Percentiles rank a stretch among this genome's conserved stretches.
Evolutionary conservation across 2,329 filamentous ascomycete species (phyloP).

Genomic region (Geoglossum cookeanum): DNA sequence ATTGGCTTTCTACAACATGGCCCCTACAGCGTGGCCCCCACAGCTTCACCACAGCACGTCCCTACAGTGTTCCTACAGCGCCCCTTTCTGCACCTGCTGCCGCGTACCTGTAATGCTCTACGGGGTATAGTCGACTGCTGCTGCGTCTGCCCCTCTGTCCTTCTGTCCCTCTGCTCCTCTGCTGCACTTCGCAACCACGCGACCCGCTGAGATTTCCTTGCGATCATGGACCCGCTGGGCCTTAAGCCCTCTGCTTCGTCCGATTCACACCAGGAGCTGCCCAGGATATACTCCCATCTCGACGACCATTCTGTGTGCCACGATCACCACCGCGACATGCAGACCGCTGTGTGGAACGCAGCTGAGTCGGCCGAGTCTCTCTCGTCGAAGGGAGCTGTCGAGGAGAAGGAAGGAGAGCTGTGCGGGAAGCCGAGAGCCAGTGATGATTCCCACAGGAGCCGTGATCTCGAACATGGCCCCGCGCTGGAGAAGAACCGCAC

Average conservation of each 20-base stretch:
- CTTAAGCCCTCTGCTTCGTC: background rate
- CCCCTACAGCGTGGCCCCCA: too few species aligned
- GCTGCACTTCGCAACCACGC: background rate
- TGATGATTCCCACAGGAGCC: background rate
- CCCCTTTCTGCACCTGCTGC: too few species aligned
- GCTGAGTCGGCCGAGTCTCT: background rate
- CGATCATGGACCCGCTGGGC: background rate
- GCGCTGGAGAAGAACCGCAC: background rate
- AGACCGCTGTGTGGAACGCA: background rate
- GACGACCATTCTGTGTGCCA: background rate
- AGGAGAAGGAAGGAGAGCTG: background rate
- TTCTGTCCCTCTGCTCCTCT: background rate
- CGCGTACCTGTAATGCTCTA: too few species aligned
- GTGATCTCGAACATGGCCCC: background rate
- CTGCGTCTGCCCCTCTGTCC: too few species aligned
- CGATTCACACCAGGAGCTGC: background rate
- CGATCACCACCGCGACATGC: background rate
- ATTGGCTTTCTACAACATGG: too few species aligned
- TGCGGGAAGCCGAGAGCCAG: background rate
- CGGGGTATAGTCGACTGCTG: too few species aligned
- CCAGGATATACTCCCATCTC: background rate
- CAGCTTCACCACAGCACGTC: too few species aligned
- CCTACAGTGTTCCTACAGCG: too few species aligned
- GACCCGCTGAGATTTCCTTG: background rate
- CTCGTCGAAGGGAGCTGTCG: background rate